Evolutionary conservation across 306 rosid genomes (phyloP), one percentile per base, ranked within the genome.

Genomic region (Mimosa bimucronata): DNA sequence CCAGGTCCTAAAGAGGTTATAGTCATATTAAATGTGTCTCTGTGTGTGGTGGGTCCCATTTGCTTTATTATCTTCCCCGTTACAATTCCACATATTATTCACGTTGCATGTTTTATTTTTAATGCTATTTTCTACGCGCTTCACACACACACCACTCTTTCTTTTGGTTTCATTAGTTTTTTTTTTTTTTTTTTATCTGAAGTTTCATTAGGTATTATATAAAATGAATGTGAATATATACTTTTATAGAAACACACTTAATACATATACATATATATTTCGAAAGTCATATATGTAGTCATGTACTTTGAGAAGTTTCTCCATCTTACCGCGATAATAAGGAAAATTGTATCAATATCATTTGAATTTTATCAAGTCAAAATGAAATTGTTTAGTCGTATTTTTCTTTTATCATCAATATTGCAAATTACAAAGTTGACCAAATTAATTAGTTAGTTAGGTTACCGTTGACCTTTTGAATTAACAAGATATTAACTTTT

Each of bases 21-120:
- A 26, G 26, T 26, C 1, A 26, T 12, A 12, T 60, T 11, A 25
- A 25, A 25, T 60, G 16, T 60, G 66, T 60, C 3, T 25, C 0
- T 26, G 9, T 25, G 34, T 9, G 31, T 50, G 53, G 55, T 66
- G 85, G 83, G 11, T 48, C 81, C 71, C 0, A 6, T 48, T 25
- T 25, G 16, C 2, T 67, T 30, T 76, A 77, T 66, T 74, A 46
- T 45, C 18, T 57, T 65, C 68, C 41, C 65, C 81, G 64, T 70
- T 81, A 41, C 62, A 15, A 53, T 81, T 76, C 77, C 55, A 31
- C 71, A 82, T 86, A 79, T 88, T 91, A 89, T 83, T 60, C 93
- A 91, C 91, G 97, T 70, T 44, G 38, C 74, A 7, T 70, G 19
- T 69, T 55, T 0, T 55, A 0, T 9, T 11, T 15, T n/a, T 23